Evolutionary conservation across 169 alveolate genomes (phyloP).

Genomic region (Cryptosporidium sp.): DNA sequence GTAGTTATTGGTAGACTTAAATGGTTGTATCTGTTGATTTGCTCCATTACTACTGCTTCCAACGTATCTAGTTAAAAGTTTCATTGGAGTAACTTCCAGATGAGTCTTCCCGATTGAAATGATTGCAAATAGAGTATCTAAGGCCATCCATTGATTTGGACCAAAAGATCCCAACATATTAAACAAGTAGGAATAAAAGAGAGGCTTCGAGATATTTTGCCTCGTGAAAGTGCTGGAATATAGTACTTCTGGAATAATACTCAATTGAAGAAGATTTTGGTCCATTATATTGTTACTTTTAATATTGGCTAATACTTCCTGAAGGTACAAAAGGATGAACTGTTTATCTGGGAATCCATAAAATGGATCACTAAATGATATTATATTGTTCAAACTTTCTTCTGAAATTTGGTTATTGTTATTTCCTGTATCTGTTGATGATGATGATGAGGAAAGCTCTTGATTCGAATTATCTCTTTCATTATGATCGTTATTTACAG

Average conservation of each 20-base stretch:
- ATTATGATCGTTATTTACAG: background rate
- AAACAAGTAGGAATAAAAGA: constrained; percentile 38
- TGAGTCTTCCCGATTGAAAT: background rate
- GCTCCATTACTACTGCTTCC: background rate
- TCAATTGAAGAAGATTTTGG: constrained; percentile 30
- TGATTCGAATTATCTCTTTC: background rate
- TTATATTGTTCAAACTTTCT: background rate
- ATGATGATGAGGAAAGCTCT: background rate
- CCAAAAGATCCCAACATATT: constrained; percentile 49
- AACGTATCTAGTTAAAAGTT: constrained; percentile 2
- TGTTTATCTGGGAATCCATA: constrained; percentile 68
- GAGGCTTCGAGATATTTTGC: constrained; percentile 53
- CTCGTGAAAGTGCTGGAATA: constrained; percentile 28
- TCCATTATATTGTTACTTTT: background rate
- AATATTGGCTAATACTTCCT: constrained; percentile 18
- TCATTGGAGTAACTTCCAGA: constrained; percentile 6
- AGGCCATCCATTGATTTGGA: constrained; percentile 55
- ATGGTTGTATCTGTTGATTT: background rate
- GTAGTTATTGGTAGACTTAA: background rate
- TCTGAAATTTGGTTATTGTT: background rate
- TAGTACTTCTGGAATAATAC: constrained; percentile 22
- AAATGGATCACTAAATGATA: constrained; percentile 38
- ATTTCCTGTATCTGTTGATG: background rate
- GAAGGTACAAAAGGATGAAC: constrained; percentile 20
- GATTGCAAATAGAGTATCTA: constrained; percentile 64